These are phyloP conservation scores for Tricladium varicosporioides DNA, from an alignment of 2,329 filamentous ascomycete species.

Conservation along the genomic window DNA sequence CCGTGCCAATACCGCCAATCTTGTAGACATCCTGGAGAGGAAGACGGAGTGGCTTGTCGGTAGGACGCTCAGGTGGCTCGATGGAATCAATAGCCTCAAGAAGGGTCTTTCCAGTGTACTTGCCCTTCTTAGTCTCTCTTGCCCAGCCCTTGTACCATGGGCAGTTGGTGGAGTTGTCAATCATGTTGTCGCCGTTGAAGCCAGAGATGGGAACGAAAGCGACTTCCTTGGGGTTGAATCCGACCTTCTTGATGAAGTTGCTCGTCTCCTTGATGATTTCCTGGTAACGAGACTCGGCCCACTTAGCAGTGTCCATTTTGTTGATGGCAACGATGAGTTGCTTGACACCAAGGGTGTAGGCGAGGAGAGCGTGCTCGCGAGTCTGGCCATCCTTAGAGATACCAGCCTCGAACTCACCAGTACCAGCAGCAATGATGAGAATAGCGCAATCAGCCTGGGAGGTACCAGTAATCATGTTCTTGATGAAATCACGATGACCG, in stretches of 20 bases:
- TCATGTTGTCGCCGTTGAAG: slow-evolving; percentile 99
- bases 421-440: slow-evolving; percentile 99
- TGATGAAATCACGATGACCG: slow-evolving; percentile 99
- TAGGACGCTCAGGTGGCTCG: slow-evolving; percentile 86
- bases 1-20: slow-evolving; percentile 99
- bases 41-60: slow-evolving; percentile 99
- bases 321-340: slow-evolving; percentile 99
- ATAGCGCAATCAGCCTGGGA: slow-evolving; percentile 99
- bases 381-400: slow-evolving; percentile 99
- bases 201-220: slow-evolving; percentile 99
- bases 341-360: slow-evolving; percentile 99
- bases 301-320: slow-evolving; percentile 99
- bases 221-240: slow-evolving; percentile 99
- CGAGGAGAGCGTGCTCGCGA: slow-evolving; percentile 99
- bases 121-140: slow-evolving; percentile 92
- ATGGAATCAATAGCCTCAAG: slow-evolving; percentile 98
- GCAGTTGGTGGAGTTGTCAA: slow-evolving; percentile 84
- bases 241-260: slow-evolving; percentile 99
- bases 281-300: slow-evolving; percentile 92
- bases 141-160: slow-evolving; percentile 99
- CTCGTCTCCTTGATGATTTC: slow-evolving; percentile 99
- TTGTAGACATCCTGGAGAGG: slow-evolving; percentile 99
- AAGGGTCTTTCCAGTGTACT: slow-evolving; percentile 92
- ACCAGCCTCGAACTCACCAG: slow-evolving; percentile 99
- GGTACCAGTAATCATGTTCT: slow-evolving; percentile 99